Conservation (phyloP, 768 basidiomycete genomes). For the Xerocomus spinulosus region DNA sequence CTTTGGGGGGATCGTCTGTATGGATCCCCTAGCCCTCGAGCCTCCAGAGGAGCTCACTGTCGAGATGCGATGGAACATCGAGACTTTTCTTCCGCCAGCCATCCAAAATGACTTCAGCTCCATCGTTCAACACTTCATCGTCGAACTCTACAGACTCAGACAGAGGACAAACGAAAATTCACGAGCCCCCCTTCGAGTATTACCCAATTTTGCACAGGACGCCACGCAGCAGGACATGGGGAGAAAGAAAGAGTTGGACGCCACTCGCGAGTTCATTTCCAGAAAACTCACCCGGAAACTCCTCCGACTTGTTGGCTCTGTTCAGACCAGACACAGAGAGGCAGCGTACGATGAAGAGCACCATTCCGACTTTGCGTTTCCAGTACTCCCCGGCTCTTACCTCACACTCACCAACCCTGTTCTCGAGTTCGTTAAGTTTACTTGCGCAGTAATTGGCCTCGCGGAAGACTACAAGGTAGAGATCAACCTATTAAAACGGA, state of each 20-base stretch:
- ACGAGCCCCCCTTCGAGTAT: conserved; percentile 67
- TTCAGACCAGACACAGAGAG: conserved; percentile 58
- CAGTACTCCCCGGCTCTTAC: conserved; percentile 81
- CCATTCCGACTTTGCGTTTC: conserved; percentile 68
- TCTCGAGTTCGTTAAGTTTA: conserved; percentile 86
- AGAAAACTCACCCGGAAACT: conserved; percentile 78
- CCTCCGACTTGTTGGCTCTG: conserved; percentile 60
- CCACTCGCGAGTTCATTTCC: conserved; percentile 69
- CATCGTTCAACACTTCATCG: conserved; percentile 76
- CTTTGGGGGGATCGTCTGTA: conserved; percentile 83
- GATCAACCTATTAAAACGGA: conserved; percentile 83
- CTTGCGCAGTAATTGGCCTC: conserved; percentile 76
- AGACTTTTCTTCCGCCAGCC: conserved; percentile 78
- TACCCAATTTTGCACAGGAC: conserved; percentile 64
- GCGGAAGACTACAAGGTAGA: conserved; percentile 82
- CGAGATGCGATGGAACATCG: conserved; percentile 91
- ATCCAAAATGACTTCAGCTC: conserved; percentile 73
- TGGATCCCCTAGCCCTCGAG: conserved; percentile 66
- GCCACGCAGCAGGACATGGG: conserved; percentile 59
- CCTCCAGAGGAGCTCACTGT: conserved; percentile 64
- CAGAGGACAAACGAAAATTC: conserved; percentile 55
- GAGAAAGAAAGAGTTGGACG: conserved; percentile 66
- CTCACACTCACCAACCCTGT: conserved; percentile 73
- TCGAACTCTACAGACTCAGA: conserved; percentile 75
- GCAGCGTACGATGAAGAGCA: conserved; percentile 51